Percentiles rank a stretch among this genome's conserved stretches.
Conservation (phyloP, 345 rosid genomes). For the Eutrema heterophyllum region DNA sequence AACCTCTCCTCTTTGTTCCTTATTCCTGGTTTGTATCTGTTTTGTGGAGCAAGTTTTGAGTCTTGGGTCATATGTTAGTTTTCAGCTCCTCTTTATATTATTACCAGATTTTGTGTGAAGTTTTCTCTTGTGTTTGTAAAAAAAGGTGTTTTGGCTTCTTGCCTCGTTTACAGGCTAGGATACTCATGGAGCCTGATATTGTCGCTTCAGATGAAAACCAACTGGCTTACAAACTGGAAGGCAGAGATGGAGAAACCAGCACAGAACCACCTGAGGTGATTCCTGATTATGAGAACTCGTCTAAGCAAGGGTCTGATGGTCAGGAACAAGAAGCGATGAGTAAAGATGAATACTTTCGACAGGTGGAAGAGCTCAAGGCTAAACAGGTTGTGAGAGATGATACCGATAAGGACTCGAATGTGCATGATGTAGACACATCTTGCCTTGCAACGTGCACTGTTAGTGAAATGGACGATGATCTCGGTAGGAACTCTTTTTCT, state of each 20-base stretch:
- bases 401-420: slow-evolving; percentile 54
- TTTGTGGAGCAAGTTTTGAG: too few relatives aligned
- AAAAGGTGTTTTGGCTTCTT: slow-evolving; percentile 9
- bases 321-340: slow-evolving; percentile 31
- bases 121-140: background rate
- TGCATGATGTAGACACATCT: slow-evolving; percentile 62
- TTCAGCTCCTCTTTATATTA: background rate
- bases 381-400: slow-evolving; percentile 39
- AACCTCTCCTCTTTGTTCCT: too few relatives aligned
- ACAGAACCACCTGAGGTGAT: slow-evolving; percentile 31
- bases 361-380: slow-evolving; percentile 48
- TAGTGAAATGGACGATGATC: slow-evolving; percentile 60
- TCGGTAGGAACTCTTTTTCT: slow-evolving; percentile 45
- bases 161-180: slow-evolving; percentile 62
- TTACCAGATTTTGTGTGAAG: background rate
- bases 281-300: slow-evolving; percentile 35
- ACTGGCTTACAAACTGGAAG: too few relatives aligned
- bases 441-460: slow-evolving; percentile 91
- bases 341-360: slow-evolving; percentile 53
- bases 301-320: slow-evolving; percentile 26
- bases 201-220: slow-evolving; percentile 38
- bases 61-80: background rate
- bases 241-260: slow-evolving; percentile 27
- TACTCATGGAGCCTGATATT: slow-evolving; percentile 61
- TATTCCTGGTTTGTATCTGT: too few relatives aligned